A percentile compares a stretch with the other conserved stretches of the same genome.
These are phyloP conservation scores for Tolypocladium tundrense DNA, from an alignment of 2,329 filamentous ascomycete genomes.

Conservation along the genomic window DNA sequence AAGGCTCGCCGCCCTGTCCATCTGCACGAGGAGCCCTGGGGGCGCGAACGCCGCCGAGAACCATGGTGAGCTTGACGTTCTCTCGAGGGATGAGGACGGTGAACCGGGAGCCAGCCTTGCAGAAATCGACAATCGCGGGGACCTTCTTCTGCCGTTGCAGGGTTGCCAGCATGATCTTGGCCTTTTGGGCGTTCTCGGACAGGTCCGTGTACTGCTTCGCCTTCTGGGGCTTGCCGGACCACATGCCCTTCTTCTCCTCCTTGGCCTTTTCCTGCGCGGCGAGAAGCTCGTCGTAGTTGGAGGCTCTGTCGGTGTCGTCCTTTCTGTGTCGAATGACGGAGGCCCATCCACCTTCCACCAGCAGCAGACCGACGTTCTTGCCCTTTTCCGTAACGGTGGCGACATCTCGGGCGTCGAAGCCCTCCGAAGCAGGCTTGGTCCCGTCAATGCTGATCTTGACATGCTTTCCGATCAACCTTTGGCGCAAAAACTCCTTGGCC, in stretches of 20 bases:
- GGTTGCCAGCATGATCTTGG: conserved; percentile 83
- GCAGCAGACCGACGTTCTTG: conserved; percentile 73
- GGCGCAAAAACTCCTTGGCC: conserved; percentile 91
- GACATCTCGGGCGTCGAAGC: conserved; percentile 90
- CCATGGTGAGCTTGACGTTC: conserved; percentile 87
- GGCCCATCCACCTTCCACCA: conserved; percentile 89
- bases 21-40: conserved; percentile 73
- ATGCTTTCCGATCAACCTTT: conserved; percentile 91
- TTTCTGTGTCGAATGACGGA: conserved; percentile 91
- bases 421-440: conserved; percentile 78
- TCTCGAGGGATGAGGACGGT: conserved; percentile 86
- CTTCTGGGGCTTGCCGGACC: conserved; percentile 81
- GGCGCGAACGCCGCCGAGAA: conserved; percentile 84
- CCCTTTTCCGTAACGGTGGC: conserved; percentile 75
- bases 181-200: conserved; percentile 87
- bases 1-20: conserved; percentile 76
- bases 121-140: conserved; percentile 89
- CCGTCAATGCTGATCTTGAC: conserved; percentile 84
- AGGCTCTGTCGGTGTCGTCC: conserved; percentile 86
- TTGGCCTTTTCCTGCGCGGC: conserved; percentile 75
- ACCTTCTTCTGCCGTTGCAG: conserved; percentile 87
- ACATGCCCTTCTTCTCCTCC: conserved; percentile 85
- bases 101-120: conserved; percentile 93
- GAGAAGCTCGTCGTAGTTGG: conserved; percentile 85
- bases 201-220: conserved; percentile 77